Evolutionary conservation across 2,329 filamentous ascomycete genomes (phyloP).

Genomic region (Colletotrichum sp.): DNA sequence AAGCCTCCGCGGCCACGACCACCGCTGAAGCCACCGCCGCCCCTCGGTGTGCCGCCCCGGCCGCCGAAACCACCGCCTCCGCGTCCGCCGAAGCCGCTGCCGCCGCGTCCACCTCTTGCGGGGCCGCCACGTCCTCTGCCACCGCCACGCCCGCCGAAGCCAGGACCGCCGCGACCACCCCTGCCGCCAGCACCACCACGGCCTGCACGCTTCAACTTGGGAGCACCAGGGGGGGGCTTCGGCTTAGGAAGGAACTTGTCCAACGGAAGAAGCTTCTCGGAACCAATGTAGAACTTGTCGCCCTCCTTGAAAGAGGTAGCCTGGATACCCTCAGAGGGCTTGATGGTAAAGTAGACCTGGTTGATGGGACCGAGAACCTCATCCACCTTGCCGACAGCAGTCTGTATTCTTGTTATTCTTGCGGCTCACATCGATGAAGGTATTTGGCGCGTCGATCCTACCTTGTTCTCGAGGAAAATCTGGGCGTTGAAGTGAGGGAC

Average conservation of each 20-base stretch:
- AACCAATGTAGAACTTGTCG: slow-evolving; percentile 96
- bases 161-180: slow-evolving; percentile 45
- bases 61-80: slow-evolving; percentile 28
- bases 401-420: slow-evolving; percentile 49
- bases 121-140: slow-evolving; percentile 26
- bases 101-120: slow-evolving; percentile 27
- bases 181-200: slow-evolving; percentile 43
- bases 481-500: slow-evolving; percentile 99
- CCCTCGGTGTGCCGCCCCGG: slow-evolving; percentile 23
- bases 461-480: slow-evolving; percentile 99
- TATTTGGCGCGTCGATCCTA: slow-evolving; percentile 33
- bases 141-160: slow-evolving; percentile 31
- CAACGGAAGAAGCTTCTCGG: slow-evolving; percentile 91
- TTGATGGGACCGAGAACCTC: slow-evolving; percentile 97
- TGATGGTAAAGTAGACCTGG: slow-evolving; percentile 98
- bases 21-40: slow-evolving; percentile 18
- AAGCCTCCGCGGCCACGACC: slow-evolving; percentile 20
- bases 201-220: slow-evolving; percentile 65
- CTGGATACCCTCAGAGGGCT: slow-evolving; percentile 95
- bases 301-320: slow-evolving; percentile 93
- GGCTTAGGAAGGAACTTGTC: slow-evolving; percentile 98
- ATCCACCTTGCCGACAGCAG: slow-evolving; percentile 93
- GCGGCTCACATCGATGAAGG: background rate
- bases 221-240: slow-evolving; percentile 72
- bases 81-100: slow-evolving; percentile 30